Conservation (phyloP, 2,329 filamentous ascomycete genomes). For the Emericellopsis atlantica region DNA sequence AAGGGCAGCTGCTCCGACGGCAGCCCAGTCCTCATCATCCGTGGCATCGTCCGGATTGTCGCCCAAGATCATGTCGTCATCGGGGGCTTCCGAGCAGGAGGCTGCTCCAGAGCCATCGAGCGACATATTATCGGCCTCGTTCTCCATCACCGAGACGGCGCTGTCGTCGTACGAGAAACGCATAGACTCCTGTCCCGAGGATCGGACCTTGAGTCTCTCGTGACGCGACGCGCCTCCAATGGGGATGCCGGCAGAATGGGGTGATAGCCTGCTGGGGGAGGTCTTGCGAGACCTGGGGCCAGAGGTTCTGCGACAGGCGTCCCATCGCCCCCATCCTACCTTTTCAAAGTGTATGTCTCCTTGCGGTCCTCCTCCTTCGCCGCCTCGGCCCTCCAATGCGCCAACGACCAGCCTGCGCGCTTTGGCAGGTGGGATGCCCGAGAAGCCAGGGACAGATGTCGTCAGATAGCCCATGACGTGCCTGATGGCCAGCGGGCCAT, state of each 20-base stretch:
- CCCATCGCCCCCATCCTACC: conserved; percentile 95
- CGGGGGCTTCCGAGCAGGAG: conserved; percentile 64
- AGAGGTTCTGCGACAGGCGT: conserved; percentile 64
- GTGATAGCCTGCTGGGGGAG: conserved; percentile 20
- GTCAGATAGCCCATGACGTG: conserved; percentile 93
- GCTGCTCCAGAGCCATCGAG: conserved; percentile 57
- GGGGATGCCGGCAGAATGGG: conserved; percentile 38
- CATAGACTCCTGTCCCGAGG: conserved; percentile 57
- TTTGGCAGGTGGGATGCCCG: conserved; percentile 77
- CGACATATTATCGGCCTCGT: conserved; percentile 94
- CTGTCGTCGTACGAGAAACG: conserved; percentile 64
- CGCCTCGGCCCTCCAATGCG: conserved; percentile 70
- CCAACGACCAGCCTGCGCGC: conserved; percentile 85
- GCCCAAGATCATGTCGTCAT: conserved; percentile 52
- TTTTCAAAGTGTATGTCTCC: conserved; percentile 82
- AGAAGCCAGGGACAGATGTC: conserved; percentile 85
- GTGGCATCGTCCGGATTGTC: conserved; percentile 78
- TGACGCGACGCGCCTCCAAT: conserved; percentile 32
- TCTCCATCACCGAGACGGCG: conserved; percentile 57
- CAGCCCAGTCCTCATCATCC: conserved; percentile 92
- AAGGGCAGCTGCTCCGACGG: conserved; percentile 75
- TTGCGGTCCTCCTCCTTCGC: conserved; percentile 47
- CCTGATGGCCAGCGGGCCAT: conserved; percentile 86
- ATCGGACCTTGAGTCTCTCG: conserved; percentile 34
- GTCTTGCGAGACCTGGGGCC: conserved; percentile 31